Percentiles rank a stretch among this genome's conserved stretches.
Conservation (phyloP, 177 flowering plant species). For the Tripterygium wilfordii region DNA sequence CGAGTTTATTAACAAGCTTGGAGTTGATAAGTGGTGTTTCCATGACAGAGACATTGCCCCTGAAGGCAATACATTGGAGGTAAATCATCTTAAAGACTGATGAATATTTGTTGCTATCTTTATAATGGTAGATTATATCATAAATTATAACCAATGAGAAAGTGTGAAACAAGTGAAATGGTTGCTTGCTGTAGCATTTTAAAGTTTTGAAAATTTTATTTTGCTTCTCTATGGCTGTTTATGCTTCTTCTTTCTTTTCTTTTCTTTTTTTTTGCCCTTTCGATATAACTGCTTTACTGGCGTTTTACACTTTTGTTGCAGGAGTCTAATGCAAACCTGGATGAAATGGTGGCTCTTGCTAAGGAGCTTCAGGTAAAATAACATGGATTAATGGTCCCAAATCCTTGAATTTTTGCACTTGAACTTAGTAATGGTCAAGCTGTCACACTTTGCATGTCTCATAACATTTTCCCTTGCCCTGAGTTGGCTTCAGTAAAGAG, state of each 20-base stretch:
- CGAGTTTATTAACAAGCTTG: conserved; percentile 87
- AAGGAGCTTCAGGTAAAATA: conserved; percentile 88
- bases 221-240: not conserved
- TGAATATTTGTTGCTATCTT: no score
- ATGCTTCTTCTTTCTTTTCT: not conserved
- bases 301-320: conserved; percentile 22
- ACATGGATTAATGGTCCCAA: not conserved
- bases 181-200: not conserved
- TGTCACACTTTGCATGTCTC: no score
- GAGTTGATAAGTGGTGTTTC: conserved; percentile 95
- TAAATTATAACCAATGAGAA: not conserved
- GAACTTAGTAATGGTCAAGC: no score
- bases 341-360: conserved; percentile 87
- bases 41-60: conserved; percentile 99
- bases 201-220: no score
- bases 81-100: conserved; percentile 21
- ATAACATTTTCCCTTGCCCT: no score
- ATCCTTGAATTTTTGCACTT: no score
- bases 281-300: not conserved
- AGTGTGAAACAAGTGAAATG: not conserved
- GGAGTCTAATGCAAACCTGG: conserved; percentile 91
- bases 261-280: no score
- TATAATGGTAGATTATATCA: no score
- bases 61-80: conserved; percentile 79
- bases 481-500: no score